Evolutionary conservation across 2,329 filamentous ascomycete species (phyloP), one percentile per base, ranked within the genome.

Genomic region (Dendryphion nanum): DNA sequence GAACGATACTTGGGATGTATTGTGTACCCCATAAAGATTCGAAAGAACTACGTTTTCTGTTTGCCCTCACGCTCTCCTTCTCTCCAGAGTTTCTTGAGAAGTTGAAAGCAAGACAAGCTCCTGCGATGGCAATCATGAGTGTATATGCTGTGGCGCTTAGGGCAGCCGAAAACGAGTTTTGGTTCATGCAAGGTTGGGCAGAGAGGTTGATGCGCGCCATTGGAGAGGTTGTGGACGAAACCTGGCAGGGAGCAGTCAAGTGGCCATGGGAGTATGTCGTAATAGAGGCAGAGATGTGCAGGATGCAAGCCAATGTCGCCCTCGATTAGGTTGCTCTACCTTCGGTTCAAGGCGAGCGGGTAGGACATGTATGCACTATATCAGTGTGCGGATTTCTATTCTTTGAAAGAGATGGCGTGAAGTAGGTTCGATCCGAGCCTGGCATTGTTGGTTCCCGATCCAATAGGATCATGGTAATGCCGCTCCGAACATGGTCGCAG

Each of bases 101-200:
- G 30, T 39, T 70, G 1, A 57, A 57, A 5, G 48, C 58, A 24
- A 47, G 50, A 16, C 51, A 64, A 13, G 53, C 64, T 6, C 58
- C 55, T 2, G 62, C 66, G 2, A 44, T 72, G 15, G 55, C 64
- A 3, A 41, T 71, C 16, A 38, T 71, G 12, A 62, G 67, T 30
- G 55, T 67, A 36, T 72, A 67, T 40, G 56, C 61, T 12, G 53
- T 64, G 10, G 44, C 66, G 6, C 44, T 70, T 3, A 53, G 57
- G 16, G 50, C 48, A 5, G 48, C 64, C 5, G 65, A 67, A 38
- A 41, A 50, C 50, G 40, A 47, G 10, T 67, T 61, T 54, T 72
- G 55, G 68, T 68, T 66, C 69, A 53, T 67, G 40, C 39, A 57
- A 2, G 61, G 59, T 1, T 63, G 65, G 60, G 60, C 53, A 14